phyloP scores from a whole-genome alignment of 768 basidiomycete genomes.

The Stropharia rugosoannulata region DNA sequence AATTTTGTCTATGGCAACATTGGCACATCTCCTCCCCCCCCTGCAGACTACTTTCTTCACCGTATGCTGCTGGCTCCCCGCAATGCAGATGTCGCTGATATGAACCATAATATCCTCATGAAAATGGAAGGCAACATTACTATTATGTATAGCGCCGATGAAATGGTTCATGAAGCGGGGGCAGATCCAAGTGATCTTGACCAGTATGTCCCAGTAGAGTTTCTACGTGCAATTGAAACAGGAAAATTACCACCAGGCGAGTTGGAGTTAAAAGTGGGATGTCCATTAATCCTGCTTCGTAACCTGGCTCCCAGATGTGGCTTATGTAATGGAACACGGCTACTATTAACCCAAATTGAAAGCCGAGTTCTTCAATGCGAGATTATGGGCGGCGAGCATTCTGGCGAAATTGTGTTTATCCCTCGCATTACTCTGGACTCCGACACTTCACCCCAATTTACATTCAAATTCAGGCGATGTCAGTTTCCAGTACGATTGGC shows the following conservation, averaged over 20 bases:
- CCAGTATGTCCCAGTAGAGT: constrained; percentile 26
- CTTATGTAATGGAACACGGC: constrained; percentile 29
- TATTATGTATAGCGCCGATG: constrained; percentile 24
- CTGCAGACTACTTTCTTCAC: constrained; percentile 28
- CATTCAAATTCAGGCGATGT: constrained; percentile 26
- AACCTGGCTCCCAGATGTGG: constrained; percentile 25
- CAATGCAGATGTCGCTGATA: constrained; percentile 31
- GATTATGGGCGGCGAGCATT: constrained; percentile 35
- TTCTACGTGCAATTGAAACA: constrained; percentile 29
- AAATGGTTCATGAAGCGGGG: constrained; percentile 20
- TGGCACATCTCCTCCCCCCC: background rate
- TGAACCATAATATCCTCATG: constrained; percentile 26
- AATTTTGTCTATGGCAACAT: too few species aligned
- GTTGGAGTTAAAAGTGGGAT: constrained; percentile 26
- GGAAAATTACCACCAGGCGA: constrained; percentile 33
- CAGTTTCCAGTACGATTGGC: constrained; percentile 43
- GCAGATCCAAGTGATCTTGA: constrained; percentile 13
- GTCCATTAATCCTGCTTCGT: constrained; percentile 30
- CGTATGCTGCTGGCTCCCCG: constrained; percentile 31
- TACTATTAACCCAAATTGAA: constrained; percentile 18
- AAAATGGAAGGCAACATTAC: constrained; percentile 18
- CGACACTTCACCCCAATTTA: constrained; percentile 5
- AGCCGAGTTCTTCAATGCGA: constrained; percentile 26
- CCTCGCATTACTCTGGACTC: constrained; percentile 31
- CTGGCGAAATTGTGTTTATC: constrained; percentile 33